Conservation (phyloP, 148 eudicot genomes). For the Euryodendron excelsum region DNA sequence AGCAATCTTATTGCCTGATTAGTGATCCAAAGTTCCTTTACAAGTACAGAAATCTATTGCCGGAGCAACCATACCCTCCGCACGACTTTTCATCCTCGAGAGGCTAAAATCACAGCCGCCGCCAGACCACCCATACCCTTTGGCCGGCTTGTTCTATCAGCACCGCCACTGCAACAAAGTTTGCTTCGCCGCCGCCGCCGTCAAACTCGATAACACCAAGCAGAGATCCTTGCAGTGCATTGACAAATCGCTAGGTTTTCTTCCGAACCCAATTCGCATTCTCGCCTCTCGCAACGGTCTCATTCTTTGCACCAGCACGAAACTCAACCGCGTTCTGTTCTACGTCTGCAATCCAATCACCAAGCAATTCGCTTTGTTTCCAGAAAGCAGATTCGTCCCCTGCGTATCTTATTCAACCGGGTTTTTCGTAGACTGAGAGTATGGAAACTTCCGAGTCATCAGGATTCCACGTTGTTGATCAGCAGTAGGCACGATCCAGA, state of each 20-base stretch:
- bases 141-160: too few relatives aligned
- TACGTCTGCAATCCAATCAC: neutral
- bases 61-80: too few relatives aligned
- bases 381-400: neutral
- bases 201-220: neutral
- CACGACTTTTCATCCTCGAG: too few relatives aligned
- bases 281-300: neutral
- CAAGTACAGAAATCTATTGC: too few relatives aligned
- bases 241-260: neutral
- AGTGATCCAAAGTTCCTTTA: neutral
- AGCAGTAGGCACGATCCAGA: neutral
- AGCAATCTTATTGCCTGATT: neutral
- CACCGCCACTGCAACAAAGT: neutral
- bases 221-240: neutral
- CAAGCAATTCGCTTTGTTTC: neutral
- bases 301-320: neutral
- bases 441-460: neutral
- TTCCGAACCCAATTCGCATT: neutral
- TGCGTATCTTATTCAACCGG: neutral
- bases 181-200: neutral
- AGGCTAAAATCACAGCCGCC: too few relatives aligned
- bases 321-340: neutral
- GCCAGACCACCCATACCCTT: neutral
- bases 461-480: neutral
- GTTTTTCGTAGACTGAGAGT: neutral